Percentiles rank a stretch among this genome's conserved stretches.
phyloP scores from a whole-genome alignment of 441 rosid genomes.

The Pelargonium citronellum region DNA sequence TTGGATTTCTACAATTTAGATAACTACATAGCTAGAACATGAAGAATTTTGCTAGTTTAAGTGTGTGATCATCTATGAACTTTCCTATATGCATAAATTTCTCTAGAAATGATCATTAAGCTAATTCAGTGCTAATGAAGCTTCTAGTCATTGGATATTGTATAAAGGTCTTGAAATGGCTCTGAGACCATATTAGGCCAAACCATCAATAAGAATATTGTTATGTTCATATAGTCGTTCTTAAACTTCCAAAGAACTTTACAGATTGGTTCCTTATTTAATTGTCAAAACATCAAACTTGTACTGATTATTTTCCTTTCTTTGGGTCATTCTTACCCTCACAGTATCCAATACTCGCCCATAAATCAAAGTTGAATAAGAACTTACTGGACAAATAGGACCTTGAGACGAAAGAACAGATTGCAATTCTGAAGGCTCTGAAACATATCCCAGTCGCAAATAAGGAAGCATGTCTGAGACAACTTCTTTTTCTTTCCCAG shows the following conservation, averaged over 20 bases:
- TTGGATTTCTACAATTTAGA: not conserved
- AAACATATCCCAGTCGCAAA: slow-evolving; percentile 80
- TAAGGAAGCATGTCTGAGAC: slow-evolving; percentile 84
- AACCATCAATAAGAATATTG: not conserved
- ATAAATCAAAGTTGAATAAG: not conserved
- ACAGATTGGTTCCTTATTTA: not conserved
- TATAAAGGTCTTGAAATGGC: not conserved
- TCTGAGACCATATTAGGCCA: not conserved
- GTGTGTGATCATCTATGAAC: not conserved
- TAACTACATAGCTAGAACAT: slow-evolving; percentile 1
- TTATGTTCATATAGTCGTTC: not conserved
- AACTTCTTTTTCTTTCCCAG: slow-evolving; percentile 84
- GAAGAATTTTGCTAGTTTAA: slow-evolving; percentile 3
- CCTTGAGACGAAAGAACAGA: slow-evolving; percentile 93
- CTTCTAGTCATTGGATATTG: not conserved
- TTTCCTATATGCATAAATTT: slow-evolving; percentile 1
- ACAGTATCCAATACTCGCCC: not conserved
- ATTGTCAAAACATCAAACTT: not conserved
- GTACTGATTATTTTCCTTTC: too few relatives aligned
- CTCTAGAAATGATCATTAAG: not conserved
- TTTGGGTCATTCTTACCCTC: not conserved
- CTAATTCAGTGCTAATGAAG: not conserved
- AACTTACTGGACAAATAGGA: slow-evolving; percentile 83
- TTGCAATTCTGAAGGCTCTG: slow-evolving; percentile 85
- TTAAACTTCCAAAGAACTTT: not conserved